Conservation (phyloP, 441 rosid genomes). For the Flueggea neowawraea region DNA sequence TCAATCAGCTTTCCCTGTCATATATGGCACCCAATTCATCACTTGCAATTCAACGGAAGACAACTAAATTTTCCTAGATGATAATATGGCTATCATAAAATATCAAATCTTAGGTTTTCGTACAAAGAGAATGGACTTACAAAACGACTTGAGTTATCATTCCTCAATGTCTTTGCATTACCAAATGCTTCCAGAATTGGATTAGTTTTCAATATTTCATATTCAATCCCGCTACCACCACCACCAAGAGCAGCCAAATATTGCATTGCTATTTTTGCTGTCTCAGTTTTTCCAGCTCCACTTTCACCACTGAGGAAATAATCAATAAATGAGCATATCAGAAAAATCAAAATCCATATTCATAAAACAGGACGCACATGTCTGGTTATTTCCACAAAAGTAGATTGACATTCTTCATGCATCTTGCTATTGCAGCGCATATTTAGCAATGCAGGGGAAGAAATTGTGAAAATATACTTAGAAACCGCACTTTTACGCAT, state of each 20-base stretch:
- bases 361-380: too few species aligned
- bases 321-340: constrained; percentile 15
- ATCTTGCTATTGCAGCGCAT: too few species aligned
- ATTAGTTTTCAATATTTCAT: constrained; percentile 96
- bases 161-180: constrained; percentile 94
- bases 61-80: neutral
- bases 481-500: too few species aligned
- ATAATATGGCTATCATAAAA: neutral
- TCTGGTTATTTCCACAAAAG: too few species aligned
- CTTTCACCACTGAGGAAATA: constrained; percentile 88
- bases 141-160: constrained; percentile 99
- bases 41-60: constrained; percentile 7
- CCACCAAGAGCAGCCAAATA: constrained; percentile 99
- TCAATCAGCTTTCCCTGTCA: constrained; percentile 95
- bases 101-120: neutral
- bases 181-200: constrained; percentile 99
- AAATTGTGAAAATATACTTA: too few species aligned
- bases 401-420: too few species aligned
- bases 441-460: too few species aligned
- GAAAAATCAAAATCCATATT: neutral
- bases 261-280: constrained; percentile 99
- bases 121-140: constrained; percentile 53
- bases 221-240: constrained; percentile 98
- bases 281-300: constrained; percentile 99
- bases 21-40: constrained; percentile 24